Percentiles rank a stretch among this genome's conserved stretches.
Conservation (phyloP, 108 stramenopile genomes). For the Seminavis robusta region DNA sequence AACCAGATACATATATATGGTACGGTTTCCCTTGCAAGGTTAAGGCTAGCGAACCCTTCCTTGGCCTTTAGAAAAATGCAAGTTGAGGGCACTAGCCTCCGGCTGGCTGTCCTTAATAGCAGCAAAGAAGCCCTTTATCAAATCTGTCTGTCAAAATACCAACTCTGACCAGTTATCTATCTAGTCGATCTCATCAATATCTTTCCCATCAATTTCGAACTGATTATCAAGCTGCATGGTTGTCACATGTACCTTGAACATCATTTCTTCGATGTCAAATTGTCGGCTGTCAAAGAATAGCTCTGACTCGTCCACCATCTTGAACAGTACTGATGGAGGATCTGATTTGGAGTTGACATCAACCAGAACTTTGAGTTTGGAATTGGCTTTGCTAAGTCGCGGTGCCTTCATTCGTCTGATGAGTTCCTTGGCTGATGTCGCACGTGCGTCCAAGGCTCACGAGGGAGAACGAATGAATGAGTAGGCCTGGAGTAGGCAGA, state of each 20-base stretch:
- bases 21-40: too few relatives aligned
- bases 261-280: constrained; percentile 36
- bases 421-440: constrained; percentile 44
- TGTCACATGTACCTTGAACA: constrained; percentile 42
- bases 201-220: constrained; percentile 55
- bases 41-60: too few relatives aligned
- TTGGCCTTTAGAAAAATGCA: too few relatives aligned
- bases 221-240: constrained; percentile 54
- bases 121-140: too few relatives aligned
- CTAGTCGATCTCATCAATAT: constrained; percentile 54
- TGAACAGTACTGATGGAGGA: constrained; percentile 34
- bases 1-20: too few relatives aligned
- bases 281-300: constrained; percentile 31
- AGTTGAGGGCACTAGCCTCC: too few relatives aligned
- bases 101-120: too few relatives aligned
- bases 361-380: constrained; percentile 39
- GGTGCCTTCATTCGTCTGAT: constrained; percentile 41
- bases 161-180: too few relatives aligned
- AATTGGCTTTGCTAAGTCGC: constrained; percentile 31
- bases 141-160: too few relatives aligned
- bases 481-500: neutral
- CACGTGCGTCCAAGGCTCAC: constrained; percentile 43
- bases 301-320: constrained; percentile 43
- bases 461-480: constrained; percentile 1
- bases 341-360: constrained; percentile 25